Base-by-base conservation (phyloP, 805 yeast genomes). In the Metschnikowia noctiluminum region DNA sequence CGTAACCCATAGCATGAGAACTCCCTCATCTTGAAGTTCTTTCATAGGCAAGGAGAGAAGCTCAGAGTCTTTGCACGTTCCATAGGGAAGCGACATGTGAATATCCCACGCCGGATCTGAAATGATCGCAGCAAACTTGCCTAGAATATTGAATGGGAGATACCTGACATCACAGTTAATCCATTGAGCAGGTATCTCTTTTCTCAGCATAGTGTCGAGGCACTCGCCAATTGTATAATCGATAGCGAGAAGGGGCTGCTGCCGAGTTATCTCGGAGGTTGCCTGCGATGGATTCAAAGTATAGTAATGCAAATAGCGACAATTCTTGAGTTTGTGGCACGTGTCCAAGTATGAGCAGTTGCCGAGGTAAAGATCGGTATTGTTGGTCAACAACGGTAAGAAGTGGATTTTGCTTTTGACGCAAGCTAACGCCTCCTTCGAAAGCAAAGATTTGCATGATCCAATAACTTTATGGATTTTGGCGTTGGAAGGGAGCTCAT, bases 41-140 rank as follows among this genome's bases (percentile, higher is more conserved):
- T 78, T 76, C 64, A 91, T 76, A 28, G 88, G 84, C 26, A 91
- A 70, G 10, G 80, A 73, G 43, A 84, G 65, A 35, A 91, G 70
- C 56, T 89, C 96, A 2, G 80, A 77, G 62, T 88, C 96, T 49
- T 85, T 85, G 62, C 89, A 82, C 1, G 89, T 82, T 11, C 89
- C 87, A 63, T 85, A 84, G 5, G 89, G 89, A 50, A 81, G 65
- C 47, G 87, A 85, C 91, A 88, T 90, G 68, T 91, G 97, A 54
- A 91, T 91, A 55, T 89, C 91, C 98, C 98, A 91, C 7, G 97
- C 94, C 3, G 97, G 97, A 64, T 91, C 98, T 0, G 96, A 92
- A 46, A 92, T 80, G 11, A 91, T 82, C 2, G 84, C 89, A 1
- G 78, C 90, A 69, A 87, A 87, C 67, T 85, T 82, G 2, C 97